A percentile compares a stretch with the other conserved stretches of the same genome.
phyloP scores from a whole-genome alignment of 768 basidiomycete genomes.

The Suillus bovinus region DNA sequence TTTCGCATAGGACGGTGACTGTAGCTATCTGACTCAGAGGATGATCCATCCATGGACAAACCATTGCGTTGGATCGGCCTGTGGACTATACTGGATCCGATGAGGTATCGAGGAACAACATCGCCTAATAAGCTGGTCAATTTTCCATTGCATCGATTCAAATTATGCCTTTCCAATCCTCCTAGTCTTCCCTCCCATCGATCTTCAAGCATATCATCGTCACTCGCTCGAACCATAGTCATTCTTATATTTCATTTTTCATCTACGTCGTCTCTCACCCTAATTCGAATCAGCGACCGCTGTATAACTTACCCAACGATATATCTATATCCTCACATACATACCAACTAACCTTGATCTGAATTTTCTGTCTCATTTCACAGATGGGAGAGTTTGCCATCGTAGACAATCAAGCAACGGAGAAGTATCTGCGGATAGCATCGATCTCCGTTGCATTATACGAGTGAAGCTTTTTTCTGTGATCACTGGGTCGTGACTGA shows the following conservation, averaged over 20 bases:
- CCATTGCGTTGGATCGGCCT: no score
- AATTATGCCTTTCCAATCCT: background rate
- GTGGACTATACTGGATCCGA: no score
- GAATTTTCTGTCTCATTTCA: background rate
- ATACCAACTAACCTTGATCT: background rate
- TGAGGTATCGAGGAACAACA: background rate
- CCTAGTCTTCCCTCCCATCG: background rate
- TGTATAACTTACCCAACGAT: background rate
- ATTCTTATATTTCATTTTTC: background rate
- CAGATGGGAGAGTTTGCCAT: conserved; percentile 17
- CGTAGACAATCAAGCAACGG: conserved; percentile 15
- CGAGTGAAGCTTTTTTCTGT: conserved; percentile 30
- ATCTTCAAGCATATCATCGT: background rate
- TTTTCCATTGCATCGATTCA: background rate
- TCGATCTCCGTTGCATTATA: conserved; percentile 40
- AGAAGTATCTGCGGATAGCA: conserved; percentile 35
- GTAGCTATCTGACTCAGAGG: no score
- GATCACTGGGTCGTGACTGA: background rate
- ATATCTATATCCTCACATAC: background rate
- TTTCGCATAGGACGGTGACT: no score
- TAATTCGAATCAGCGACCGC: background rate
- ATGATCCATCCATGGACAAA: no score
- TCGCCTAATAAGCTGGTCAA: background rate
- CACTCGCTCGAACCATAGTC: background rate
- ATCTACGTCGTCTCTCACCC: background rate